Conservation (phyloP, 257 asterid genomes). For the Capsicum pubescens region DNA sequence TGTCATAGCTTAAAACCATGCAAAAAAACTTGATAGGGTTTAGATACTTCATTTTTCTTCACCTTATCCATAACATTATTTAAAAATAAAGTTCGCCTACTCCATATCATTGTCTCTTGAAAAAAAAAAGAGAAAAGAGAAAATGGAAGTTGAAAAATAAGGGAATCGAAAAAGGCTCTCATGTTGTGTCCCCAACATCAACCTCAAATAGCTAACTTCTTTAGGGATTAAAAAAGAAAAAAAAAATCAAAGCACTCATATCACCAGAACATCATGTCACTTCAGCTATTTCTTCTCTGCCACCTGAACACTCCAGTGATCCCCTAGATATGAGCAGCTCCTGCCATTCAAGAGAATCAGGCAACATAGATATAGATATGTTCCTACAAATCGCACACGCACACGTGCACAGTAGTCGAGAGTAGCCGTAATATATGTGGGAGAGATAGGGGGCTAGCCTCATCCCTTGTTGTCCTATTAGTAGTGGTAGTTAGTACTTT, state of each 20-base stretch:
- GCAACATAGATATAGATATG: not conserved
- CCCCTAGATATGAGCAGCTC: constrained; percentile 73
- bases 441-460: too few species aligned
- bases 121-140: not conserved
- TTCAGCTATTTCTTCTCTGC: constrained; percentile 82
- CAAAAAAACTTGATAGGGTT: not conserved
- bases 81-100: not conserved
- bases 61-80: not conserved
- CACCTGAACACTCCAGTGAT: constrained; percentile 66
- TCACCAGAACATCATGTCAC: constrained; percentile 88
- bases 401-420: not conserved
- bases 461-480: too few species aligned
- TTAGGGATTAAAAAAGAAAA: not conserved
- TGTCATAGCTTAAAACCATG: not conserved
- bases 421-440: too few species aligned
- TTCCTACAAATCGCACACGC: not conserved
- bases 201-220: not conserved
- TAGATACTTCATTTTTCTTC: not conserved
- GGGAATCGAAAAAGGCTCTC: not conserved
- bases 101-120: constrained; percentile 5
- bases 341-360: constrained; percentile 51
- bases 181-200: not conserved
- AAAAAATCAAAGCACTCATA: constrained; percentile 55
- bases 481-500: too few species aligned
- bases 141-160: constrained; percentile 8